phyloP scores from a whole-genome alignment of 1,284 basidiomycete genomes.

The Apiotrichum akiyoshidainum region DNA sequence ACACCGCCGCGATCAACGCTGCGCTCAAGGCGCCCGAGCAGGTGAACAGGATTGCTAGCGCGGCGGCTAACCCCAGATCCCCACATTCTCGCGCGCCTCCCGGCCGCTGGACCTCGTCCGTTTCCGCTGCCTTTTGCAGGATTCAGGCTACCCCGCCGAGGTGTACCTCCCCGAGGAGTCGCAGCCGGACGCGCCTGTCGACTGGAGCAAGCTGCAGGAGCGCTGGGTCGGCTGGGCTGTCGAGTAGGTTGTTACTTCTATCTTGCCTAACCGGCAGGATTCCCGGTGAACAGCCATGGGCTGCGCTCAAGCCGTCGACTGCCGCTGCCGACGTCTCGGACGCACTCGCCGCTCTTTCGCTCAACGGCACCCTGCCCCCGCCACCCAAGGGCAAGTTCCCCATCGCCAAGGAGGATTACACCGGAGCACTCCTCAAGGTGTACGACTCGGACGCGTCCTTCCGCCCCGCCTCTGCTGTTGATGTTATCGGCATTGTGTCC shows the following conservation, averaged over 20 bases:
- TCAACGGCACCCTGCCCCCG: conserved; percentile 13
- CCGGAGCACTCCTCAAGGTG: conserved; percentile 48
- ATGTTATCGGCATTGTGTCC: conserved; percentile 44
- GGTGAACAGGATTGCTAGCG: conserved; percentile 11
- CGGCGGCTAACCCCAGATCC: conserved; percentile 26
- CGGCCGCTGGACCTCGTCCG: conserved; percentile 37
- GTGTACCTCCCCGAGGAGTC: conserved; percentile 40
- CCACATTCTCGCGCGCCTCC: conserved; percentile 23
- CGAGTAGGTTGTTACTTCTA: conserved; percentile 31
- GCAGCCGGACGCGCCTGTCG: conserved; percentile 11
- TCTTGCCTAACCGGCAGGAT: conserved; percentile 23
- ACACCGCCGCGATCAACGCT: conserved; percentile 11
- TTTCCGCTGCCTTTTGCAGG: conserved; percentile 49
- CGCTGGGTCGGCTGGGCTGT: conserved; percentile 51
- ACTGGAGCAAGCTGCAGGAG: conserved; percentile 43
- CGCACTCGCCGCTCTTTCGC: neutral
- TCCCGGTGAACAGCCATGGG: conserved; percentile 43
- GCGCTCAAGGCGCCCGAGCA: conserved; percentile 15
- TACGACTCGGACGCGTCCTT: conserved; percentile 42
- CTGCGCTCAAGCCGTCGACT: conserved; percentile 4
- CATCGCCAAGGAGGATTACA: conserved; percentile 26
- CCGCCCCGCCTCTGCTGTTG: conserved; percentile 40
- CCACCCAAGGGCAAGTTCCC: conserved; percentile 39
- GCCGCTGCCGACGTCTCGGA: neutral
- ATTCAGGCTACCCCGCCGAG: conserved; percentile 49